These are phyloP conservation scores for Russula olivacea DNA, from an alignment of 768 basidiomycete species.

Conservation along the genomic window DNA sequence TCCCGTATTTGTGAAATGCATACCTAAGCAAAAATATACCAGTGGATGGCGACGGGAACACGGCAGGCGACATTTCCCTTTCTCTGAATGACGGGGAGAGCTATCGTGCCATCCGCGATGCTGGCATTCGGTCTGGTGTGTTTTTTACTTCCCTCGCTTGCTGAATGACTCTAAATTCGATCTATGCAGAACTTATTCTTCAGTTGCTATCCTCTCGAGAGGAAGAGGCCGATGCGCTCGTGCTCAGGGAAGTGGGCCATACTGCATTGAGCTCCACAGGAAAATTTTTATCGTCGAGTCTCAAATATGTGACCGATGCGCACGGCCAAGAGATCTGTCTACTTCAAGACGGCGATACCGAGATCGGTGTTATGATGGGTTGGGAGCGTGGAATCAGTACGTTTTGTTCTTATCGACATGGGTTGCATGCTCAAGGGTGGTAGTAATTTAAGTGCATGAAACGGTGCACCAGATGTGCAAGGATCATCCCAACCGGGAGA, in stretches of 20 bases:
- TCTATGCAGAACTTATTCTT: constrained; percentile 59
- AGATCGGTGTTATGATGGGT: constrained; percentile 99
- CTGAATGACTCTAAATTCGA: neutral
- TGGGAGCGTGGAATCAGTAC: constrained; percentile 86
- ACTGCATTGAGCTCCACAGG: constrained; percentile 58
- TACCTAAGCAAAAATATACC: neutral
- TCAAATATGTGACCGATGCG: constrained; percentile 64
- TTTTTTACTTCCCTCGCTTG: constrained; percentile 8
- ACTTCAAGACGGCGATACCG: constrained; percentile 53
- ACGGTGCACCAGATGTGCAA: constrained; percentile 64
- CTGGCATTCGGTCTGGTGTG: constrained; percentile 85
- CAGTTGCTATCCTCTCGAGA: constrained; percentile 49
- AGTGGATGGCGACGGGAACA: constrained; percentile 77
- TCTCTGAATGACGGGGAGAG: constrained; percentile 73
- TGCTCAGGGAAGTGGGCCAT: constrained; percentile 46
- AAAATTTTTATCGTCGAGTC: constrained; percentile 62
- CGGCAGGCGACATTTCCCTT: constrained; percentile 85
- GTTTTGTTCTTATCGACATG: constrained; percentile 21
- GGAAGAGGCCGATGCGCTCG: constrained; percentile 31
- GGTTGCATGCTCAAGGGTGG: constrained; percentile 25
- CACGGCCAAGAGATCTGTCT: constrained; percentile 81
- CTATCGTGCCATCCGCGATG: constrained; percentile 80
- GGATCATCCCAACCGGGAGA: constrained; percentile 41
- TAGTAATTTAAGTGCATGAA: constrained; percentile 52
- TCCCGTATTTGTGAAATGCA: neutral